Base-by-base conservation (phyloP, 2,329 filamentous ascomycete genomes). In the Aspergillus japonicus region DNA sequence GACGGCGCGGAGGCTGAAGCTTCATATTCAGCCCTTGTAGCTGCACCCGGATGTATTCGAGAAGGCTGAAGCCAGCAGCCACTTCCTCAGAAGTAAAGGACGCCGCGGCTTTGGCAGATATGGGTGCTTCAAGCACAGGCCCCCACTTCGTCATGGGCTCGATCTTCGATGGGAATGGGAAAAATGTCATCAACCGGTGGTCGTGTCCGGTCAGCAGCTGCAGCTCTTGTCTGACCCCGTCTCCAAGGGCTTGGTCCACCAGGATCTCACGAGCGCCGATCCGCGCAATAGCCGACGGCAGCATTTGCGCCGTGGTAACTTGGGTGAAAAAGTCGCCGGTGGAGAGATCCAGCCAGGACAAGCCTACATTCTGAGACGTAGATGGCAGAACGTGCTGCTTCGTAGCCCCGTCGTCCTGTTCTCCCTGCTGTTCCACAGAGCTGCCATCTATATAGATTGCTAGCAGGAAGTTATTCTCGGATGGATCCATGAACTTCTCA, bases 251-350 rank as follows among this genome's bases (percentile, higher is more conserved):
- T 67, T 89, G 81, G 68, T 92, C 87, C 2, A 98, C 80, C 3
- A 99, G 84, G 54, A 98, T 87, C 73, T 99, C 95, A 49, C 89
- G 85, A 1, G 95, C 92, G 19, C 87, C 86, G 63, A 98, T 89
- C 26, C 94, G 87, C 29, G 93, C 90, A 54, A 98, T 81, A 21
- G 90, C 87, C 10, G 93, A 92, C n/a, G 90, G 83, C 4, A 99
- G 78, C 57, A 88, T 87, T 53, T 85, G 80, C 7, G 93, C 76
- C 21, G 88, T 87, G 0, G 90, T 88, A 19, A 81, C 81, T 71
- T 98, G 92, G 0, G 92, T 96, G 69, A 88, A 92, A 76, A 99
- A 99, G 68, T 94, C 90, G 14, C 95, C 95, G 2, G 95, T 99
- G 8, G 95, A 97, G 26, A 98, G 79, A 75, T 99, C 95, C 50